Base-by-base conservation (phyloP, 352 stramenopile genomes). In the Pythium monospermum region DNA sequence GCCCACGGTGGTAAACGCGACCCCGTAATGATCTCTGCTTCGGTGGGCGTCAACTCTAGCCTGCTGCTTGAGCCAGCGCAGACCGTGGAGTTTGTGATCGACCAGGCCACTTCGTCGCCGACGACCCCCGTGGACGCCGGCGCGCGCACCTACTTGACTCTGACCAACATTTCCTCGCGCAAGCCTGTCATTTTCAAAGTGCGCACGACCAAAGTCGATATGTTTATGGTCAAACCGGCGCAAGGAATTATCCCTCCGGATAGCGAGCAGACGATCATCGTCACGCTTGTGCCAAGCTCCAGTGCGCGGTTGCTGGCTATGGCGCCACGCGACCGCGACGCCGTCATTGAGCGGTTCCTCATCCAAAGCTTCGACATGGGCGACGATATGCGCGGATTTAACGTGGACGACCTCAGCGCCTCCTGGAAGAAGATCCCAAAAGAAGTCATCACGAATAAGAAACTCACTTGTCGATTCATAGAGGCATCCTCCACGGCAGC, bases 111-210 rank as follows among this genome's bases (percentile, higher is more conserved):
- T 13, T 35, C 32, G 56, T 19, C 7, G 6, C 31, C 71, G 16
- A 21, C 53, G 36, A 30, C 49, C 22, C 5, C 40, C 6, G 53
- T 55, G 2, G 44, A 57, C 10, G 13, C 28, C 11, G 23, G 36
- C 16, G 31, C 42, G n/a, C 42, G 40, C 42, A n/a, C 41, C 13
- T 54, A 25, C 23, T 49, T 87, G 33, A 68, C 57, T 55, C 70
- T 91, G n/a, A 73, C 59, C 42, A 92, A 90, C 57, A 66, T 90
- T 37, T 89, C 82, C 43, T 37, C 49, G 21, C 42, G 49, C n/a
- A 77, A 83, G 44, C 65, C 71, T 52, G 62, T 86, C 15, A 64
- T 89, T 11, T 90, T 87, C 56, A 85, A 87, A 38, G 62, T 92
- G 25, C 76, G 79, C 54, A 92, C 82, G 32, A 86, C 76, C 57